phyloP scores from a whole-genome alignment of 192 early-diverging fungal genomes.

The Chytriomyces hyalinus region DNA sequence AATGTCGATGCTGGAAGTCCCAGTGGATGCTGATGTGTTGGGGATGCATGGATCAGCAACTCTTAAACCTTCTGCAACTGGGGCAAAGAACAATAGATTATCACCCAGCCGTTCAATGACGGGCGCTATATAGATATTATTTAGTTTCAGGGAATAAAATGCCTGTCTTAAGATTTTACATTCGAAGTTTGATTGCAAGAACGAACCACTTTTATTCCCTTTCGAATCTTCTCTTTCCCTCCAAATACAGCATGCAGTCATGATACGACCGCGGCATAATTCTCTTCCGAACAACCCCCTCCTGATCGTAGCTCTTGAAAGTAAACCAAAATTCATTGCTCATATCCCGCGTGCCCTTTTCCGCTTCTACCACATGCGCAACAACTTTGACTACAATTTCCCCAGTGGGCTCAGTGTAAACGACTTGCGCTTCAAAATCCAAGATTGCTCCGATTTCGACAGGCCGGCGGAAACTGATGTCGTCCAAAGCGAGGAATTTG shows the following conservation, averaged over 20 bases:
- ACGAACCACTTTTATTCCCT: not conserved
- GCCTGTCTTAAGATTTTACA: no score
- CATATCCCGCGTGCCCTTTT: slow-evolving; percentile 62
- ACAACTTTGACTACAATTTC: slow-evolving; percentile 64
- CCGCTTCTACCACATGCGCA: slow-evolving; percentile 79
- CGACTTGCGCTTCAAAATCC: slow-evolving; percentile 75
- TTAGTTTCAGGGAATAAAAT: no score
- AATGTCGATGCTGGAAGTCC: slow-evolving; percentile 20
- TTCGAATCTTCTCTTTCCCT: slow-evolving; percentile 24
- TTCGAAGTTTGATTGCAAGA: no score
- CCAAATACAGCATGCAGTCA: slow-evolving; percentile 54
- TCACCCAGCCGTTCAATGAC: no score
- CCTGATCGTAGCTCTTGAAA: slow-evolving; percentile 50
- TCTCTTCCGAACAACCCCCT: not conserved
- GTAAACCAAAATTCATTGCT: slow-evolving; percentile 91
- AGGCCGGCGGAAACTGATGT: slow-evolving; percentile 77
- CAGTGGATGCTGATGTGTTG: slow-evolving; percentile 14
- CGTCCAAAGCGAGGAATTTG: slow-evolving; percentile 45
- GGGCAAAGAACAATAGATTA: not conserved
- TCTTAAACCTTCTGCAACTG: not conserved
- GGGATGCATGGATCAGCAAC: not conserved
- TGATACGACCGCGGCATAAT: slow-evolving; percentile 78
- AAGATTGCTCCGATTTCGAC: slow-evolving; percentile 83
- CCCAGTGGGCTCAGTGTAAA: slow-evolving; percentile 63
- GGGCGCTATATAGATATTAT: no score